These are phyloP conservation scores for Botrytis deweyae DNA, from an alignment of 2,329 filamentous ascomycete genomes.

Conservation along the genomic window DNA sequence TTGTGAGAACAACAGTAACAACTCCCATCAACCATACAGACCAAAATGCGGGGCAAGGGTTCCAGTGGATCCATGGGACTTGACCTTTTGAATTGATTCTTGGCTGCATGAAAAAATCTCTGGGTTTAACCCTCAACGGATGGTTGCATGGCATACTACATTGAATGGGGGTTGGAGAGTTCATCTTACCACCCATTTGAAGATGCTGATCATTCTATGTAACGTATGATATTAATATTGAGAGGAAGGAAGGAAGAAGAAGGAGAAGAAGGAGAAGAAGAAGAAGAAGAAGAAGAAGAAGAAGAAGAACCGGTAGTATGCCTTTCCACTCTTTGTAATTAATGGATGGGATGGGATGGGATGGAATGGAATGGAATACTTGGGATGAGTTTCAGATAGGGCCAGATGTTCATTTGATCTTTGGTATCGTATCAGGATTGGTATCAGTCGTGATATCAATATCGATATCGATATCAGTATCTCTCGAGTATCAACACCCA, in stretches of 20 bases:
- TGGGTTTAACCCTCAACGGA: conserved; percentile 23
- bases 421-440: background rate
- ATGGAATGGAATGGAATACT: background rate
- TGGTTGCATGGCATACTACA: conserved; percentile 27
- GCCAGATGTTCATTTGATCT: background rate
- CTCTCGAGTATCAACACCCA: background rate
- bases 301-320: background rate
- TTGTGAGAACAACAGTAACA: too few species aligned
- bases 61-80: background rate
- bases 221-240: conserved; percentile 32
- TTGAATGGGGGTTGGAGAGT: background rate
- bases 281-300: background rate
- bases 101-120: background rate
- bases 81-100: background rate
- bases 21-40: background rate
- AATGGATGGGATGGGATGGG: background rate
- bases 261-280: background rate
- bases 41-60: background rate
- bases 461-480: background rate
- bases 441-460: background rate
- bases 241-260: background rate
- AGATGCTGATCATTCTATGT: conserved; percentile 29
- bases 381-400: background rate
- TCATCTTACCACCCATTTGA: background rate
- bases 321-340: background rate